Evolutionary conservation across 169 alveolate species (phyloP).

Genomic region (Eimeria zaria): DNA sequence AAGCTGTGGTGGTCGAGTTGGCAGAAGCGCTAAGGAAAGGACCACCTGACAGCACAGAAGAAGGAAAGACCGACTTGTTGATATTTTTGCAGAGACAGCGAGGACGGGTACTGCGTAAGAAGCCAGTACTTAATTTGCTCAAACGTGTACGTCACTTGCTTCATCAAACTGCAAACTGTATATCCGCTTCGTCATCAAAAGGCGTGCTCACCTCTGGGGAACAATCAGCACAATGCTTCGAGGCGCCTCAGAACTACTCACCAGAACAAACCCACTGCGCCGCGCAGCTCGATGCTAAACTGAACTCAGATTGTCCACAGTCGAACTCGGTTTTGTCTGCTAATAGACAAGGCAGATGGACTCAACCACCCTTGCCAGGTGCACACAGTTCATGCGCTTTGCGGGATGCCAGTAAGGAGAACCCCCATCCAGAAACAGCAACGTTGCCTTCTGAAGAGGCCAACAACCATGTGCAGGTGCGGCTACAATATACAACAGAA

Average conservation of each 20-base stretch:
- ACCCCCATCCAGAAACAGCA: neutral
- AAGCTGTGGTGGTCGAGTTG: slow-evolving; percentile 13
- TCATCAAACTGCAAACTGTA: neutral
- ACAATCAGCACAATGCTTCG: neutral
- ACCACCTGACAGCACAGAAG: slow-evolving; percentile 40
- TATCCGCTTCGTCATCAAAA: neutral
- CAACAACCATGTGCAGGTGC: neutral
- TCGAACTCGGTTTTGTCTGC: neutral
- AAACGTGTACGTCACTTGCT: neutral
- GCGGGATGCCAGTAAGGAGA: neutral
- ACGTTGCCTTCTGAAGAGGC: neutral
- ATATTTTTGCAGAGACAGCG: slow-evolving; percentile 42
- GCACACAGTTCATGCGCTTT: neutral
- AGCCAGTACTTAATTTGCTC: neutral
- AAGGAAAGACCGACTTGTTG: neutral
- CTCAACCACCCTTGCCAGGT: neutral
- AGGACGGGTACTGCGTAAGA: neutral
- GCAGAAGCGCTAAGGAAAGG: slow-evolving; percentile 56
- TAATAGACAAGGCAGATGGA: neutral
- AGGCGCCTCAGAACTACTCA: neutral
- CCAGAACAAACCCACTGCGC: neutral
- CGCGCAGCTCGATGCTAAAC: neutral
- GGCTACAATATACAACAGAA: neutral
- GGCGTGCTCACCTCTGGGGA: neutral
- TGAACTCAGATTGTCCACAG: neutral